Conservation (phyloP, 2,329 filamentous ascomycete species). For the Venturia carpophila region DNA sequence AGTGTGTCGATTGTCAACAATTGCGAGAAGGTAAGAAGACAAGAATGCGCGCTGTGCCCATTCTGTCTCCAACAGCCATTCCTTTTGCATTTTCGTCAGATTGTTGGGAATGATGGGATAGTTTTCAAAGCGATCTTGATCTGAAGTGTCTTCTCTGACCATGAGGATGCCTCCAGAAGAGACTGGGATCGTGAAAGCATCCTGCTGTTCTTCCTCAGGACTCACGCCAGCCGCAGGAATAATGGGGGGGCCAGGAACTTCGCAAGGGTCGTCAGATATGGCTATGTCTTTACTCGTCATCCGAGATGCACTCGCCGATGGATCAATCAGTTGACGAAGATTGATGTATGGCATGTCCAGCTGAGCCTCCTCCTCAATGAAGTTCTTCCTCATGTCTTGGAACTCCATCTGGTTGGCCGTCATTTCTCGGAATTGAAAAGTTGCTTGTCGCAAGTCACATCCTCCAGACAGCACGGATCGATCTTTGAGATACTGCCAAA, state of each 20-base stretch:
- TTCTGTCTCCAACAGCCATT: conserved; percentile 60
- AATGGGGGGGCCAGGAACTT: neutral
- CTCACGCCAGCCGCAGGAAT: neutral
- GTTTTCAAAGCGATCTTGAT: conserved; percentile 25
- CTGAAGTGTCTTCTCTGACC: conserved; percentile 25
- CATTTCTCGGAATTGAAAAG: conserved; percentile 2
- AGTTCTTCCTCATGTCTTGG: conserved; percentile 3
- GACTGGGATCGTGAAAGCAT: neutral
- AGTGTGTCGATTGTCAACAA: conserved; percentile 51
- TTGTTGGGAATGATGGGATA: conserved; percentile 43
- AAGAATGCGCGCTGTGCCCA: conserved; percentile 64
- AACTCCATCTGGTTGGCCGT: neutral
- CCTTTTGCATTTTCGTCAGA: conserved; percentile 56
- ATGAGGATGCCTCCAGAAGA: conserved; percentile 30
- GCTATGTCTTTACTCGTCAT: neutral
- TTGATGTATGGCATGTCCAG: conserved; percentile 28
- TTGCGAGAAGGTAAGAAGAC: conserved; percentile 56
- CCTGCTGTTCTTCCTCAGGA: neutral
- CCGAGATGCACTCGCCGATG: conserved; percentile 19
- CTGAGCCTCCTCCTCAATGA: conserved; percentile 21
- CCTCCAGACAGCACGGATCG: conserved; percentile 10
- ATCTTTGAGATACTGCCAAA: conserved; percentile 29
- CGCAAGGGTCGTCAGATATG: neutral
- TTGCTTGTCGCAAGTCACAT: conserved; percentile 14
- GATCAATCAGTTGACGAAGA: conserved; percentile 26